phyloP scores from a whole-genome alignment of 352 stramenopile genomes.

The Globisporangium okanoganense region DNA sequence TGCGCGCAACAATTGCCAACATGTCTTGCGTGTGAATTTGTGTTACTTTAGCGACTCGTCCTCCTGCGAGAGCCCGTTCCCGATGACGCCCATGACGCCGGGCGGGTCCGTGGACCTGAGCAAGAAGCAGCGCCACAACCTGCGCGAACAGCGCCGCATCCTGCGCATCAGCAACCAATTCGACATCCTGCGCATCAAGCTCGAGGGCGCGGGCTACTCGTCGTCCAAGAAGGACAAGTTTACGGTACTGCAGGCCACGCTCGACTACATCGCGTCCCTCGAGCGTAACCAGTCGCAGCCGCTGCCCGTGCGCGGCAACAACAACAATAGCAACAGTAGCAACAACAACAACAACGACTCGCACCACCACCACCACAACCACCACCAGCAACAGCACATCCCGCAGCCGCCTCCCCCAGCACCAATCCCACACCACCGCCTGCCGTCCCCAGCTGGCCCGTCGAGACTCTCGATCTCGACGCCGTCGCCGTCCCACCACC shows the following conservation, averaged over 20 bases:
- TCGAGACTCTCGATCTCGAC: slow-evolving; percentile 48
- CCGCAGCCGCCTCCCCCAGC: slow-evolving; percentile 20
- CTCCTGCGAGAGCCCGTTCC: slow-evolving; percentile 70
- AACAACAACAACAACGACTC: slow-evolving; percentile 13
- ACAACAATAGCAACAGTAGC: slow-evolving; percentile 15
- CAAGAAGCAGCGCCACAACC: slow-evolving; percentile 85
- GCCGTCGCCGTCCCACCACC: slow-evolving; percentile 22
- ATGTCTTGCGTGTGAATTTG: background rate
- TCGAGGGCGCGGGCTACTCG: slow-evolving; percentile 65
- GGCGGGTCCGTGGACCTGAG: slow-evolving; percentile 53
- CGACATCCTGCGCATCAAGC: slow-evolving; percentile 71
- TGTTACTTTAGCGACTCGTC: slow-evolving; percentile 32
- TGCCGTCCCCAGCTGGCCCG: slow-evolving; percentile 29
- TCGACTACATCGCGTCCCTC: slow-evolving; percentile 79
- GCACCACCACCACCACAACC: slow-evolving; percentile 1
- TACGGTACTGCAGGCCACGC: slow-evolving; percentile 75
- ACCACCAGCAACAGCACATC: slow-evolving; percentile 10
- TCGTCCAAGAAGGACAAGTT: slow-evolving; percentile 87
- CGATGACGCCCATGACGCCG: slow-evolving; percentile 51
- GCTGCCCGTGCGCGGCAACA: slow-evolving; percentile 14
- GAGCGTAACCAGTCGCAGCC: slow-evolving; percentile 46
- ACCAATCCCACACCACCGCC: slow-evolving; percentile 18
- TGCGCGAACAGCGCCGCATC: slow-evolving; percentile 77
- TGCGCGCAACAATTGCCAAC: background rate
- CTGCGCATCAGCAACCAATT: slow-evolving; percentile 84